A percentile compares a stretch with the other conserved stretches of the same genome.
phyloP scores from a whole-genome alignment of 148 eudicot genomes.

The Camellia japonica region DNA sequence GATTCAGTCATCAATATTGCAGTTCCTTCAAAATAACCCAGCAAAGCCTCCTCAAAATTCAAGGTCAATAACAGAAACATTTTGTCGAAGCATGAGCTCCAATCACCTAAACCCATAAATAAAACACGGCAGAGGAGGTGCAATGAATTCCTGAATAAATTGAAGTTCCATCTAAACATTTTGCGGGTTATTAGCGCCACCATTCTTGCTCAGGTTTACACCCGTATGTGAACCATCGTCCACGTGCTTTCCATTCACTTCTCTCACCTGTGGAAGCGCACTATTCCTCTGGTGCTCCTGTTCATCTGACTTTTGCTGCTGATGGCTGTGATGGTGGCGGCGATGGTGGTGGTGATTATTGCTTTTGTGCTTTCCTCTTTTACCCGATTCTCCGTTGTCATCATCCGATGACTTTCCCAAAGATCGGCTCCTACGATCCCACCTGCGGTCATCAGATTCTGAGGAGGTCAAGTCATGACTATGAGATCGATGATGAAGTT shows the following conservation, averaged over 20 bases:
- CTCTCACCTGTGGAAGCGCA: neutral
- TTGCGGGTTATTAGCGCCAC: neutral
- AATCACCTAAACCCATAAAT: neutral
- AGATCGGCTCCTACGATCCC: conserved; percentile 30
- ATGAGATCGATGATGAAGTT: conserved; percentile 34
- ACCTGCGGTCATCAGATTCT: conserved; percentile 34
- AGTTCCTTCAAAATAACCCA: neutral
- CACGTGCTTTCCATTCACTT: conserved; percentile 14
- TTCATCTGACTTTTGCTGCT: conserved; percentile 16
- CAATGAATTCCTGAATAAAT: neutral
- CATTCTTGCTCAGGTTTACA: neutral
- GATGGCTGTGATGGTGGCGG: conserved; percentile 22
- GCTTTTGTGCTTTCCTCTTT: conserved; percentile 27
- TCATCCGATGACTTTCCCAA: conserved; percentile 44
- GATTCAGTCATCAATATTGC: neutral
- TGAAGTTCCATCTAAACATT: neutral
- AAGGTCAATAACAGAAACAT: neutral
- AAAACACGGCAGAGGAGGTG: neutral
- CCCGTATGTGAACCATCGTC: neutral
- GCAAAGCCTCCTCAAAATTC: neutral
- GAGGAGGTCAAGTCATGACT: conserved; percentile 18
- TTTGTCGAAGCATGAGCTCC: neutral
- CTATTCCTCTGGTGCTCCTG: neutral
- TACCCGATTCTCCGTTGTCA: conserved; percentile 29
- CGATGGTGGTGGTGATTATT: conserved; percentile 28